A percentile compares a stretch with the other conserved stretches of the same genome.
Conservation (phyloP, 2,329 filamentous ascomycete species). For the Capronia coronata region DNA sequence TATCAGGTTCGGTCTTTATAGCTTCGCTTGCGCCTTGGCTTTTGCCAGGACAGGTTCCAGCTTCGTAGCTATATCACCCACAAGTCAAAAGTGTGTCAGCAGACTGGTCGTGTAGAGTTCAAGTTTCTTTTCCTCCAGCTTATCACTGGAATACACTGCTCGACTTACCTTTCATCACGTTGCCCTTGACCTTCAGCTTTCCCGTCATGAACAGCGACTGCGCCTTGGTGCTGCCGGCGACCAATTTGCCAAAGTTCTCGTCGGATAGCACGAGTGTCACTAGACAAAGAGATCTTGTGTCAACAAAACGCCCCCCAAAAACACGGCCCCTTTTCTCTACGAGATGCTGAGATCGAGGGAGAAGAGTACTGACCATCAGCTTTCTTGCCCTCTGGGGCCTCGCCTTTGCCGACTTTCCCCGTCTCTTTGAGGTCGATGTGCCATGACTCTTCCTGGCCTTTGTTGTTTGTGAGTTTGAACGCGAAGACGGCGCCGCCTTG, state of each 20-base stretch:
- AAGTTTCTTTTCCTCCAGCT: too few species aligned
- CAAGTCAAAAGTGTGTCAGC: too few species aligned
- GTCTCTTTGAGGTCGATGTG: constrained; percentile 91
- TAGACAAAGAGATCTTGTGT: constrained; percentile 34
- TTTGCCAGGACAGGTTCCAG: constrained; percentile 88
- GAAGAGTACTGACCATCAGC: constrained; percentile 61
- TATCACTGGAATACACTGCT: too few species aligned
- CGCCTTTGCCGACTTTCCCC: constrained; percentile 72
- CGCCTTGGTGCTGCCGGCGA: constrained; percentile 82
- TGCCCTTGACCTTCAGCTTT: constrained; percentile 96
- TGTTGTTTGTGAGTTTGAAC: constrained; percentile 85
- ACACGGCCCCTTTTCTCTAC: too few species aligned
- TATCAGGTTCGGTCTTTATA: too few species aligned
- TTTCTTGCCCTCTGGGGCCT: constrained; percentile 63
- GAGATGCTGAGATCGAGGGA: too few species aligned
- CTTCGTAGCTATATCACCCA: constrained; percentile 60
- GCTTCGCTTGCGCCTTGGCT: constrained; percentile 74
- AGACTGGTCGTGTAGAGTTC: too few species aligned
- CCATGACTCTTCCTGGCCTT: constrained; percentile 77
- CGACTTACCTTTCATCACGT: constrained; percentile 80
- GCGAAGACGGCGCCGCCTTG: constrained; percentile 80
- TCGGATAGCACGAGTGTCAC: constrained; percentile 84
- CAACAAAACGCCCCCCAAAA: too few species aligned
- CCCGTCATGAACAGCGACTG: constrained; percentile 97
- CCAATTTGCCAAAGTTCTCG: constrained; percentile 75